Conservation (phyloP, 805 yeast species). For the Groenewaldozyma salmanticensis region DNA sequence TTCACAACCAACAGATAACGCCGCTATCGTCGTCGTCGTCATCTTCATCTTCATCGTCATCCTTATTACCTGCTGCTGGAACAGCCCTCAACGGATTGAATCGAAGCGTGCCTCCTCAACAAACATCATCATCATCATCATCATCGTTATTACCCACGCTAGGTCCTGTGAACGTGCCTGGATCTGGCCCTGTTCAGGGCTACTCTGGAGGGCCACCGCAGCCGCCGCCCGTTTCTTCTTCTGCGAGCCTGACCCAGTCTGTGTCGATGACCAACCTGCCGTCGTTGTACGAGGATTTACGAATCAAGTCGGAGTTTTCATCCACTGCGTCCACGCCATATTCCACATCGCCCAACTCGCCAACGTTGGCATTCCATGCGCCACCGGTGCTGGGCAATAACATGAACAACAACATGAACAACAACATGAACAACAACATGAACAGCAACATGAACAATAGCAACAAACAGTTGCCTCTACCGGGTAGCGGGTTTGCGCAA, state of each 20-base stretch:
- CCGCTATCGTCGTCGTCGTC: no score
- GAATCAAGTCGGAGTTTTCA: slow-evolving; percentile 15
- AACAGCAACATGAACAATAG: neutral
- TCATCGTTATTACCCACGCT: no score
- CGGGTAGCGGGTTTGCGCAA: neutral
- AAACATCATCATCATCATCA: no score
- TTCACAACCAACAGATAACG: no score
- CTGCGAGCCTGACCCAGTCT: slow-evolving; percentile 8
- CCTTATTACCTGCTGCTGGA: no score
- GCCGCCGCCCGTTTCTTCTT: no score
- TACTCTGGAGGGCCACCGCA: no score
- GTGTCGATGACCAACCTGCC: slow-evolving; percentile 12
- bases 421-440: neutral
- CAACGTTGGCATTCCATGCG: slow-evolving; percentile 13
- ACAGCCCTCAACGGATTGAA: no score
- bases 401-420: neutral
- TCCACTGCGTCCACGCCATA: slow-evolving; percentile 17
- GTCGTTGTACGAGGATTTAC: slow-evolving; percentile 6
- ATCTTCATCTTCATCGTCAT: no score
- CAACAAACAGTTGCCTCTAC: neutral
- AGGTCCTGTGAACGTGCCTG: no score
- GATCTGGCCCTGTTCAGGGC: slow-evolving; percentile 3
- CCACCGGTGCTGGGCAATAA: neutral
- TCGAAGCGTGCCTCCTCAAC: neutral
- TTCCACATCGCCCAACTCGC: slow-evolving; percentile 19